These are phyloP conservation scores for Heliamphora pulchella DNA, from an alignment of 179 eudicot genomes.

Conservation along the genomic window DNA sequence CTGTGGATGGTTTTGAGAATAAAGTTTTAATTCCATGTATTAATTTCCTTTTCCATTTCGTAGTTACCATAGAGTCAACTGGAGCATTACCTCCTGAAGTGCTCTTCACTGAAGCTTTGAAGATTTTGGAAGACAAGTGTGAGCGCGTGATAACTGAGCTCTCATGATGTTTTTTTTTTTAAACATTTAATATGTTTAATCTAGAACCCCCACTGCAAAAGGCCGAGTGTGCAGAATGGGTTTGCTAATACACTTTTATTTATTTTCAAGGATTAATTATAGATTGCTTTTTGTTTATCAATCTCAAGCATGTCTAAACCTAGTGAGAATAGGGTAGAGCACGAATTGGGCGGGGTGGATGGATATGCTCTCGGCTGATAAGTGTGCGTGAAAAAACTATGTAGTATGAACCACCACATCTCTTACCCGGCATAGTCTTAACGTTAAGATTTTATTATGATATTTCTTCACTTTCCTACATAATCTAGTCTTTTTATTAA, in stretches of 20 bases:
- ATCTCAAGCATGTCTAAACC: neutral
- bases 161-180: slow-evolving; percentile 32
- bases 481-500: too few relatives aligned
- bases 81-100: slow-evolving; percentile 90
- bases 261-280: neutral
- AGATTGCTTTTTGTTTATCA: neutral
- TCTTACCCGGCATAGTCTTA: too few relatives aligned
- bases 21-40: neutral
- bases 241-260: neutral
- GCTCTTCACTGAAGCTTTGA: slow-evolving; percentile 85
- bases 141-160: slow-evolving; percentile 69
- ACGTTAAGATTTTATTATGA: too few relatives aligned
- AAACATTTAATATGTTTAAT: neutral
- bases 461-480: too few relatives aligned
- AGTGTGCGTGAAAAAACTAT: too few relatives aligned
- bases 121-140: slow-evolving; percentile 84
- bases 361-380: too few relatives aligned
- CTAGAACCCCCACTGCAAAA: neutral
- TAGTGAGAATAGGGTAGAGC: neutral
- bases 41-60: neutral
- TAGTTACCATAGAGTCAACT: slow-evolving; percentile 84
- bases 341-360: neutral
- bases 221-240: too few relatives aligned
- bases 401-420: too few relatives aligned
- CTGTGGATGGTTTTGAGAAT: neutral